Conservation (phyloP, 805 yeast genomes). For the Zygosaccharomyces pseudorouxii region DNA sequence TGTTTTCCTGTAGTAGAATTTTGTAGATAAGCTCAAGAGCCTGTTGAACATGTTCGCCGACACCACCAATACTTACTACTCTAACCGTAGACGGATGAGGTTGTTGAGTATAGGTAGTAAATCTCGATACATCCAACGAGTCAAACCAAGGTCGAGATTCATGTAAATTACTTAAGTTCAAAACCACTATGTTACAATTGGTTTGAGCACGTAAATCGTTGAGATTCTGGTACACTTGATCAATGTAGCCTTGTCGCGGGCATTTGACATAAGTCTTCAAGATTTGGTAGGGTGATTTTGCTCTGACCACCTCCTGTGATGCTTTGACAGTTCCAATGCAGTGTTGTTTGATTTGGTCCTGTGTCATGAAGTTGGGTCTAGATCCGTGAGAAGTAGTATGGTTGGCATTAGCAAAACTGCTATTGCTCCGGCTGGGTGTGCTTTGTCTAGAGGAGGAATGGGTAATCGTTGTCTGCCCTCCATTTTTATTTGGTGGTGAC, state of each 20-base stretch:
- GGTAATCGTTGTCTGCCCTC: background rate
- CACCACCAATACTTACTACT: constrained; percentile 33
- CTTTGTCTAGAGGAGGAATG: background rate
- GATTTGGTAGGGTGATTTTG: constrained; percentile 31
- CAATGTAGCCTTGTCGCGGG: constrained; percentile 31
- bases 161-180: constrained; percentile 33
- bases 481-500: background rate
- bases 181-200: constrained; percentile 33
- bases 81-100: constrained; percentile 34
- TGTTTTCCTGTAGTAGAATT: constrained; percentile 1
- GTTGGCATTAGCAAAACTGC: background rate
- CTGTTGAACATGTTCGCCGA: constrained; percentile 31
- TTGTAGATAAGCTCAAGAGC: constrained; percentile 24
- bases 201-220: constrained; percentile 32
- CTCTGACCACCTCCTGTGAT: constrained; percentile 24
- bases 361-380: constrained; percentile 24
- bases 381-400: background rate
- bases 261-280: constrained; percentile 32
- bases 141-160: constrained; percentile 33
- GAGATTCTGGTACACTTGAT: constrained; percentile 27
- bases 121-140: constrained; percentile 21
- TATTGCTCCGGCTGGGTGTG: background rate
- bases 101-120: constrained; percentile 18
- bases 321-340: constrained; percentile 30
- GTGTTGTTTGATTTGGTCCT: constrained; percentile 30